Percentiles rank a stretch among this genome's conserved stretches.
Evolutionary conservation across 2,329 filamentous ascomycete genomes (phyloP).

Genomic region (Onygenales sp.): DNA sequence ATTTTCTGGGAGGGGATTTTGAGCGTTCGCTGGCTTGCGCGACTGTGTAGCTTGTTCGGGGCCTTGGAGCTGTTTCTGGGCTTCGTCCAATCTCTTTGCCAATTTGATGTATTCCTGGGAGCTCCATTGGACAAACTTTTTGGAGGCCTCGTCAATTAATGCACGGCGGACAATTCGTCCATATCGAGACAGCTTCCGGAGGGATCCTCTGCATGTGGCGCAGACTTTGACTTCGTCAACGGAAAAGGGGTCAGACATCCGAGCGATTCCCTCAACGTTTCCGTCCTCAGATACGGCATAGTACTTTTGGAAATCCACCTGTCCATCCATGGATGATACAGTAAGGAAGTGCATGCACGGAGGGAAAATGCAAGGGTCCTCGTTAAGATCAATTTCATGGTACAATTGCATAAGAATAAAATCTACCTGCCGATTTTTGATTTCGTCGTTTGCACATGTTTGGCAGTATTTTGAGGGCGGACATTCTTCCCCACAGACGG

Average conservation of each 20-base stretch:
- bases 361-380: constrained; percentile 53
- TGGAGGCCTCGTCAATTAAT: constrained; percentile 53
- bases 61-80: not conserved
- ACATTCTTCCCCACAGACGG: constrained; percentile 56
- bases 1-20: no score
- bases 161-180: constrained; percentile 52
- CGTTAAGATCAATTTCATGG: constrained; percentile 47
- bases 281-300: constrained; percentile 19
- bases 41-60: not conserved
- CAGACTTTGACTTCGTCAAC: constrained; percentile 44
- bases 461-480: constrained; percentile 48
- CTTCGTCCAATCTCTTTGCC: constrained; percentile 11
- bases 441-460: constrained; percentile 35
- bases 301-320: constrained; percentile 42
- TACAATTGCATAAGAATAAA: constrained; percentile 47
- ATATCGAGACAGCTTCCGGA: constrained; percentile 52
- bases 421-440: constrained; percentile 46
- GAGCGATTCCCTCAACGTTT: constrained; percentile 16
- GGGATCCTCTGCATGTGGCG: constrained; percentile 49
- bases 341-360: constrained; percentile 57
- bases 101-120: constrained; percentile 36
- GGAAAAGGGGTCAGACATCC: constrained; percentile 40
- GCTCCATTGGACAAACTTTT: constrained; percentile 53
- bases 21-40: no score
- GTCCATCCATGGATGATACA: constrained; percentile 49